Percentiles rank a stretch among this genome's conserved stretches.
Evolutionary conservation across 192 early-diverging fungal genomes (phyloP).

Genomic region (Coemansia sp.): DNA sequence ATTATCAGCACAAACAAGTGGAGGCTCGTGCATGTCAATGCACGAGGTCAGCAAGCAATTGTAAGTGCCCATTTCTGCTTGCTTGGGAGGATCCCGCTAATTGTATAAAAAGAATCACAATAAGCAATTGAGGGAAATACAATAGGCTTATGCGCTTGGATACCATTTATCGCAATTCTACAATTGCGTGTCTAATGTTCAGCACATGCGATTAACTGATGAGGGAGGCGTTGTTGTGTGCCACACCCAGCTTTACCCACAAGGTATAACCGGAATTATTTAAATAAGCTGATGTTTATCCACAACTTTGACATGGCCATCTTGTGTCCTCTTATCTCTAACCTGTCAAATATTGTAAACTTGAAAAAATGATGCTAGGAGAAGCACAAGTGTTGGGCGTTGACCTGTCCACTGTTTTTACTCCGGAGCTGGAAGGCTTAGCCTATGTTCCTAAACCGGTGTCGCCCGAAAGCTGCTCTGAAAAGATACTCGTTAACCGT

Average conservation of each 20-base stretch:
- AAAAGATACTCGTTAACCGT: conserved; percentile 38
- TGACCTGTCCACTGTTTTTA: conserved; percentile 24
- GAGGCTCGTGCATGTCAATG: not conserved
- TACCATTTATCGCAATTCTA: not conserved
- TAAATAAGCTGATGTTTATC: too few relatives aligned
- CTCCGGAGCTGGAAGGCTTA: conserved; percentile 36
- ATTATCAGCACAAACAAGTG: too few relatives aligned
- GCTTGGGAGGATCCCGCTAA: too few relatives aligned
- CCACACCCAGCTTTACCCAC: conserved; percentile 1
- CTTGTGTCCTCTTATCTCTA: too few relatives aligned
- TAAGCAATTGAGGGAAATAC: not conserved
- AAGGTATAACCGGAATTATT: too few relatives aligned
- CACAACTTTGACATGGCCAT: too few relatives aligned
- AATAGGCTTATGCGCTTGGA: not conserved
- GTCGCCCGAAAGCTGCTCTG: conserved; percentile 14
- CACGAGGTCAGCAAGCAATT: conserved; percentile 1
- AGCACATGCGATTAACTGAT: not conserved
- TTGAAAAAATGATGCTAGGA: conserved; percentile 21
- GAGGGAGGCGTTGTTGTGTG: not conserved
- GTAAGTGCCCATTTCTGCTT: not conserved
- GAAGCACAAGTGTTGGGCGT: conserved; percentile 28
- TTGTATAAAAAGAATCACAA: conserved; percentile 1
- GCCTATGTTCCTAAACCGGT: conserved; percentile 35
- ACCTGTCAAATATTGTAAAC: too few relatives aligned
- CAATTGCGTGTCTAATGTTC: not conserved